Percentiles rank a stretch among this genome's conserved stretches.
phyloP scores from a whole-genome alignment of 331 rosid species.

The Malus hybrid region DNA sequence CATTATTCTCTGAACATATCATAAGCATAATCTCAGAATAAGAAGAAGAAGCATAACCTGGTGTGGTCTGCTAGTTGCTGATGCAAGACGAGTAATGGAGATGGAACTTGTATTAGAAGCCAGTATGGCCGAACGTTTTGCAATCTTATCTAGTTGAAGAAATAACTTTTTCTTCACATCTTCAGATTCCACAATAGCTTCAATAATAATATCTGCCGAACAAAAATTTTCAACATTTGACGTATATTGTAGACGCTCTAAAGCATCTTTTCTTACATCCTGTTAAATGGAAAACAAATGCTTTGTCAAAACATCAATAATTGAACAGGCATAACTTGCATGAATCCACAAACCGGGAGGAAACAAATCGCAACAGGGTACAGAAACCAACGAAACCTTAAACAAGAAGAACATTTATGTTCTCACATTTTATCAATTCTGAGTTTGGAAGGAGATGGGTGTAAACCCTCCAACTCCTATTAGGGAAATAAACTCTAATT shows the following conservation, averaged over 20 bases:
- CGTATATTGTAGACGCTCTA: slow-evolving; percentile 43
- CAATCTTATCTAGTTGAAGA: slow-evolving; percentile 52
- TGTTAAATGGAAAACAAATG: slow-evolving; percentile 8
- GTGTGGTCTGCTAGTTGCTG: slow-evolving; percentile 54
- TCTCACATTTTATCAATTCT: too few species aligned
- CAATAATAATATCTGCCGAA: slow-evolving; percentile 59
- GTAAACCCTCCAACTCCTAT: neutral
- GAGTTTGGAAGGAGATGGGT: too few species aligned
- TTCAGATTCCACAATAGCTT: slow-evolving; percentile 89
- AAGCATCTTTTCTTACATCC: slow-evolving; percentile 32
- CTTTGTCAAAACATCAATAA: neutral
- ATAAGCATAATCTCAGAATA: slow-evolving; percentile 1
- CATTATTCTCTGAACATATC: neutral
- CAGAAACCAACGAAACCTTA: too few species aligned
- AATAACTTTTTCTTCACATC: slow-evolving; percentile 62
- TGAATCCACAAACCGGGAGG: too few species aligned
- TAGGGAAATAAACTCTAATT: neutral
- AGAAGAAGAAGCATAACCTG: slow-evolving; percentile 41
- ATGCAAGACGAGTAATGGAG: slow-evolving; percentile 76
- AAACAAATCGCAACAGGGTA: too few species aligned
- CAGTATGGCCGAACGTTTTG: slow-evolving; percentile 59
- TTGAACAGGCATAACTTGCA: too few species aligned
- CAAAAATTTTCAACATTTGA: slow-evolving; percentile 52
- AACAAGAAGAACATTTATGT: too few species aligned
- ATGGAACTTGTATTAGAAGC: slow-evolving; percentile 96